Conservation (phyloP, 2,329 filamentous ascomycete species). For the Penicillium sp. region DNA sequence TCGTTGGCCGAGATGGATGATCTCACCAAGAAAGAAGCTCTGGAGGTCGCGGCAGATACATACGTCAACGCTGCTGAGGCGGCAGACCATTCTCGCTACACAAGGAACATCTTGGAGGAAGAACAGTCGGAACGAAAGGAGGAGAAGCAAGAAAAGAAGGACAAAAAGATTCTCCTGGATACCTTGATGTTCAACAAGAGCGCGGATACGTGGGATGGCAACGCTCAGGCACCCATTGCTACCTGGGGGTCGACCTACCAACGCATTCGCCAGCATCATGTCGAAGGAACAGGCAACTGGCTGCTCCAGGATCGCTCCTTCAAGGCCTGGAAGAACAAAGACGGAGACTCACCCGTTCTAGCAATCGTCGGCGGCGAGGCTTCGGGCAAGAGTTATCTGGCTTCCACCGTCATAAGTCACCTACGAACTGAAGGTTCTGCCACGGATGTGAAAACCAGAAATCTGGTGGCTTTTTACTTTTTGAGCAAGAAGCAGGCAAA, state of each 20-base stretch:
- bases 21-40: not conserved
- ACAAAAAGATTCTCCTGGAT: constrained; percentile 2
- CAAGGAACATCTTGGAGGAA: not conserved
- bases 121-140: not conserved
- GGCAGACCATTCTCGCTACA: not conserved
- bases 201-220: constrained; percentile 2
- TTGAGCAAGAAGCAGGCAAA: not conserved
- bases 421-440: not conserved
- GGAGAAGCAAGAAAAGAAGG: not conserved
- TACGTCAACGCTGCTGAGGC: not conserved
- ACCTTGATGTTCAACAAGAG: constrained; percentile 2
- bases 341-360: not conserved
- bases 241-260: constrained; percentile 5
- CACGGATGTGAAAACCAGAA: not conserved
- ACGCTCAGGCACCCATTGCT: not conserved
- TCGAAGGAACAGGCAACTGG: constrained; percentile 5
- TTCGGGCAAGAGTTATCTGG: constrained; percentile 9
- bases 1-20: constrained; percentile 8
- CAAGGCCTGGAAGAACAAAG: not conserved
- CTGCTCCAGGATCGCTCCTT: not conserved
- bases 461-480: constrained; percentile 7
- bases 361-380: constrained; percentile 4
- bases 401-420: constrained; percentile 2
- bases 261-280: constrained; percentile 1
- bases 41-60: not conserved